Evolutionary conservation across 345 rosid genomes (phyloP).

Genomic region (Raphanus sativus): DNA sequence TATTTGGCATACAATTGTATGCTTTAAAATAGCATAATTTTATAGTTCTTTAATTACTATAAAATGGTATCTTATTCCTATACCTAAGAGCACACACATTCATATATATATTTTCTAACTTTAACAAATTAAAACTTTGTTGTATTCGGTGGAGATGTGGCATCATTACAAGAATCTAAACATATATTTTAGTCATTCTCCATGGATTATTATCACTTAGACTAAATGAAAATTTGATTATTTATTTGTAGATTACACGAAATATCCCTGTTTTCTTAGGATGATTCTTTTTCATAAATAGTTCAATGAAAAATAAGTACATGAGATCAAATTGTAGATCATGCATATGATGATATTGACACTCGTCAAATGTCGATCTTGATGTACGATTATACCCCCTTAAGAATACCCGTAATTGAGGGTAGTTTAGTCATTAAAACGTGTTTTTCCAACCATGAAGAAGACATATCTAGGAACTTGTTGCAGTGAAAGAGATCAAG

Average conservation of each 20-base stretch:
- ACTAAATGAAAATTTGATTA: not conserved
- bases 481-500: slow-evolving; percentile 49
- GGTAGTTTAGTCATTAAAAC: slow-evolving; percentile 27
- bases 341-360: slow-evolving; percentile 36
- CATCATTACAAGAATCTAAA: slow-evolving; percentile 34
- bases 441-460: slow-evolving; percentile 18
- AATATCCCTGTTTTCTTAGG: not conserved
- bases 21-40: slow-evolving; percentile 34
- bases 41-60: slow-evolving; percentile 16
- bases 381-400: slow-evolving; percentile 12
- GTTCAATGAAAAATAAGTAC: not conserved
- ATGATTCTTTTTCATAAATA: not conserved
- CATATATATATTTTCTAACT: not conserved
- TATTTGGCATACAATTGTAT: slow-evolving; percentile 43
- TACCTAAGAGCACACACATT: not conserved
- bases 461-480: slow-evolving; percentile 76
- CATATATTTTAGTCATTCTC: slow-evolving; percentile 27
- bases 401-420: slow-evolving; percentile 5
- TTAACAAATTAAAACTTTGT: not conserved
- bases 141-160: slow-evolving; percentile 38
- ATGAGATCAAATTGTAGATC: slow-evolving; percentile 13
- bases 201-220: slow-evolving; percentile 18
- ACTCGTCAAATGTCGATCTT: slow-evolving; percentile 24
- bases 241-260: slow-evolving; percentile 1
- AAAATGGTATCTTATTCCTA: slow-evolving; percentile 29